Evolutionary conservation across 2,329 filamentous ascomycete genomes (phyloP), one percentile per base, ranked within the genome.

Genomic region (Fusarium oligoseptatum): DNA sequence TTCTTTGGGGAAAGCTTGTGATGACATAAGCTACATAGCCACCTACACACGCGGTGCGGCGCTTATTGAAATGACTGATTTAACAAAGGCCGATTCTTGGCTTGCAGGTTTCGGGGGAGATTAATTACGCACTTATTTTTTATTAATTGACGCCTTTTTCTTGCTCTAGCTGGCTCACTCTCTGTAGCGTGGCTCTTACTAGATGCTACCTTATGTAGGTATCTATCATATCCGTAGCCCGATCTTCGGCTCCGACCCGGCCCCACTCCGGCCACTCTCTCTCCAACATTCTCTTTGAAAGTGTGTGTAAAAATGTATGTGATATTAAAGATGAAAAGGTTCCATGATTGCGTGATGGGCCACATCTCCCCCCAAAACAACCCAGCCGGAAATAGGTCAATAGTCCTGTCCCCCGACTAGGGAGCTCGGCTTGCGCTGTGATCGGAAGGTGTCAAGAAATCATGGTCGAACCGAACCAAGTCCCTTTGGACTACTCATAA

Each of bases 21-120:
- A 78, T 78, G 74, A 78, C 75, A 62, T 78, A 78, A 78, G 76
- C 76, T 14, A 20, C 55, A 4, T 27, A 48, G 32, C 32, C 32
- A 34, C 32, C 32, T 22, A 9, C 32, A 36, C 12, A 4, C 17
- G 14, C 24, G 7, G 9, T 39, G 55, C 39, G 36, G 39, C 39
- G 58, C 12, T 37, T 36, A 63, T 29, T 68, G 39, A 37, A 64
- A 61, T 37, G 3, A 27, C 20, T 60, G 39, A 65, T 50, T 22
- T 29, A n/a, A 15, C 61, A 57, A 41, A 37, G 37, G 14, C 27
- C 6, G 15, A n/a, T 29, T 37, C 34, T 60, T 57, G 52, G 29
- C 52, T 57, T 57, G 29, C 14, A 11, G 52, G 9, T 24, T 34
- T 10, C 8, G 11, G 24, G 11, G 32, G 55, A 57, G 20, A 37